Evolutionary conservation across 129 eudicot genomes (phyloP).

Genomic region (Mikania micrantha): DNA sequence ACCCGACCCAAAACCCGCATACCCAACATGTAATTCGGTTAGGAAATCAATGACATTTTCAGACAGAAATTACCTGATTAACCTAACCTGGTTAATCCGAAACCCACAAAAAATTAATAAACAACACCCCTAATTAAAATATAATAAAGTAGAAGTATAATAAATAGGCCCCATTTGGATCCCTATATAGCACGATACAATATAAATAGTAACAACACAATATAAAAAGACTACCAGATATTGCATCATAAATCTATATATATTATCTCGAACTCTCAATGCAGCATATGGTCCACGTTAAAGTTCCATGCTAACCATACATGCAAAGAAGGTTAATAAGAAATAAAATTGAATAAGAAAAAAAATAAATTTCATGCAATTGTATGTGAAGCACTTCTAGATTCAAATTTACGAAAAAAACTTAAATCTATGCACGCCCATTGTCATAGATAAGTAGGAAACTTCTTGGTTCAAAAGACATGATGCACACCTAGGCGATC

Average conservation of each 20-base stretch:
- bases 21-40: not conserved
- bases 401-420: not conserved
- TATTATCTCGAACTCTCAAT: no score
- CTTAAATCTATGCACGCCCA: not conserved
- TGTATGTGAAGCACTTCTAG: not conserved
- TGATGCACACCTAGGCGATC: no score
- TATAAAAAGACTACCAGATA: not conserved
- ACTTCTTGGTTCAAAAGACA: no score
- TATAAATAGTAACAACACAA: not conserved
- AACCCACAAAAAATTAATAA: not conserved
- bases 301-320: conserved; percentile 37
- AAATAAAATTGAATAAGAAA: not conserved
- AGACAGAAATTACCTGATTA: not conserved
- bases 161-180: not conserved
- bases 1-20: no score
- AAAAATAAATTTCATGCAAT: not conserved
- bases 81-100: no score
- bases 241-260: conserved; percentile 13
- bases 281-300: not conserved
- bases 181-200: not conserved
- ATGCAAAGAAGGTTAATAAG: conserved; percentile 10
- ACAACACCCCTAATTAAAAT: not conserved
- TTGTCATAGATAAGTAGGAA: not conserved
- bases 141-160: not conserved
- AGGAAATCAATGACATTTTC: not conserved